Evolutionary conservation across 192 early-diverging fungal species (phyloP).

Genomic region (Dispira parvispora): DNA sequence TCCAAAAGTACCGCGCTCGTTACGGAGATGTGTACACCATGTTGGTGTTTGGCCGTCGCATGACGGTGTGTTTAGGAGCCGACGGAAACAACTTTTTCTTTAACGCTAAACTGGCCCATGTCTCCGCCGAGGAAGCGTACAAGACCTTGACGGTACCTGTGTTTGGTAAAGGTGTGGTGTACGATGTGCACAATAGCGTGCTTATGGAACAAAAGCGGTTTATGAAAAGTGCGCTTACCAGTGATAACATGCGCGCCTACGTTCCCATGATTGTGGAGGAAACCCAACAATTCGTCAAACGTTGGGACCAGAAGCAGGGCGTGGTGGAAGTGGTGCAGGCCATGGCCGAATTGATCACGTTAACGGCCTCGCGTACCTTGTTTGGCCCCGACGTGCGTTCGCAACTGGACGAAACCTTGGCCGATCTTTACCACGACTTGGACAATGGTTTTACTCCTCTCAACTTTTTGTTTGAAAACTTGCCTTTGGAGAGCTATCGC

Average conservation of each 20-base stretch:
- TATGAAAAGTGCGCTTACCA: conserved; percentile 81
- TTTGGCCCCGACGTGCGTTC: conserved; percentile 87
- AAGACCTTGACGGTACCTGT: conserved; percentile 82
- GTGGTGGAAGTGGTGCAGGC: conserved; percentile 55
- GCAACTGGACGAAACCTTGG: conserved; percentile 64
- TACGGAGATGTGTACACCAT: conserved; percentile 90
- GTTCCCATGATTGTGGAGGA: conserved; percentile 77
- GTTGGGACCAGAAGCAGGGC: conserved; percentile 34
- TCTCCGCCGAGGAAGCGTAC: conserved; percentile 87
- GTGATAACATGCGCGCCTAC: conserved; percentile 73
- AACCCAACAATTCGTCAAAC: conserved; percentile 55
- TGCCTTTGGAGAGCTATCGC: conserved; percentile 79
- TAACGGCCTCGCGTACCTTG: conserved; percentile 85
- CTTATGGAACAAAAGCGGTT: conserved; percentile 99
- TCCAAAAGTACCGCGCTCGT: conserved; percentile 60
- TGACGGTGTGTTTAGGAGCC: conserved; percentile 74
- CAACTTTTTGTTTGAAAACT: conserved; percentile 83
- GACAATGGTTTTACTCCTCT: conserved; percentile 88
- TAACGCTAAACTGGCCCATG: conserved; percentile 72
- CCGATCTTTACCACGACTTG: conserved; percentile 85
- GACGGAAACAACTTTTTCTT: conserved; percentile 97
- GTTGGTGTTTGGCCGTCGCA: conserved; percentile 75
- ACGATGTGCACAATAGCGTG: conserved; percentile 79
- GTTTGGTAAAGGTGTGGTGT: conserved; percentile 90
- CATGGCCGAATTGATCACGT: conserved; percentile 80